Base-by-base conservation (phyloP, 768 basidiomycete genomes). In the Pholiota conissans region DNA sequence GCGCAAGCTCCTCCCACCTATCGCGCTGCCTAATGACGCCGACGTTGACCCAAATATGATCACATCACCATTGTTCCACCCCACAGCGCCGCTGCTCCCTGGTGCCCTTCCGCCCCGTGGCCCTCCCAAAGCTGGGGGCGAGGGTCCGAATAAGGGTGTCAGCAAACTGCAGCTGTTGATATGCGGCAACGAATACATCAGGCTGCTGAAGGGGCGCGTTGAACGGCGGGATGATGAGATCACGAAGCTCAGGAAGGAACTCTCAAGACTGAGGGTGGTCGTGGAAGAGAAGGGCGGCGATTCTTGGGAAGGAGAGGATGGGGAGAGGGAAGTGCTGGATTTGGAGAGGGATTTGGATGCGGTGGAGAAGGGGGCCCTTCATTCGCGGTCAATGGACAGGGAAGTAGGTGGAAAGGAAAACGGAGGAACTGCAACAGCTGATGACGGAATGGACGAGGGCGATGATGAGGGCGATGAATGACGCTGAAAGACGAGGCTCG, bases 131-230 rank as follows among this genome's bases (percentile, higher is more conserved):
- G 84, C 88, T 24, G 83, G 90, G 51, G 80, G 84, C 2, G 93
- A 95, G 58, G 94, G 95, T n/a, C 95, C 95, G 9, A 98, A 98
- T 72, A 90, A 95, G 66, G 88, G 87, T 14, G 93, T 98, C 48
- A 93, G 91, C 78, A 98, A 97, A 78, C 76, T 97, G 56, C 95
- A 96, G 72, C 75, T 98, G 34, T 73, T 98, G 55, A 86, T 93
- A 58, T 95, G 92, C 66, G 91, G 91, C 32, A 98, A 98, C 70
- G 90, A 94, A 69, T 95, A 81, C 68, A 88, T 98, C 60, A 79
- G 87, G 62, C 75, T 83, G 60, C 79, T 97, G 65, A 90, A 90
- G 59, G 86, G 76, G 16, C 83, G 90, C 28, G 82, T 95, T 49
- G 88, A 91, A 53, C 79, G 90, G 66, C 74, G 95, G 61, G 93